phyloP scores from a whole-genome alignment of 1,139 yeast genomes.

The Candida frijolesensis region DNA sequence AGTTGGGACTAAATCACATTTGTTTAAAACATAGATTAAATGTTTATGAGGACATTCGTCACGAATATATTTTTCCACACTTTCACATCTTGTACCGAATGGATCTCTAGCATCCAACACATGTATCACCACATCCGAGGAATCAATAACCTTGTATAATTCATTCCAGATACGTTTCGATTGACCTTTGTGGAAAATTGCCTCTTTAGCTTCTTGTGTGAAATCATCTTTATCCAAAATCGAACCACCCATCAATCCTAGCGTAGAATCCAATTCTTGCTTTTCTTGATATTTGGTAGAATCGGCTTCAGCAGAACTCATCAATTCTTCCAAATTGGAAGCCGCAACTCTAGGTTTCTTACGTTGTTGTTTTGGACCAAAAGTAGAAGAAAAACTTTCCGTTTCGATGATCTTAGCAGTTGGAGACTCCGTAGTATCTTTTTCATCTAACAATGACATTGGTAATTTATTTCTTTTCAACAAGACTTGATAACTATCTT shows the following conservation, averaged over 20 bases:
- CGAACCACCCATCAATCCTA: constrained; percentile 76
- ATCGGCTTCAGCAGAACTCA: constrained; percentile 60
- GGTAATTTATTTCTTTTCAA: constrained; percentile 90
- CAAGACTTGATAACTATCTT: constrained; percentile 86
- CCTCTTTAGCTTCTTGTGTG: constrained; percentile 90
- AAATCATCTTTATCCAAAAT: constrained; percentile 74
- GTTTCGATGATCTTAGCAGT: constrained; percentile 82
- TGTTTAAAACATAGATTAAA: constrained; percentile 89
- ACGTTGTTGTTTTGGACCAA: constrained; percentile 95
- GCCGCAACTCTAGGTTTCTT: constrained; percentile 84
- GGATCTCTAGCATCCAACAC: constrained; percentile 98
- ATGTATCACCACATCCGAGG: constrained; percentile 93
- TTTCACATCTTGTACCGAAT: constrained; percentile 88
- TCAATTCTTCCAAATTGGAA: constrained; percentile 80
- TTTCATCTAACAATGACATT: constrained; percentile 91
- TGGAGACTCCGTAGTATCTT: constrained; percentile 72
- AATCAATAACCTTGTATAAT: constrained; percentile 92
- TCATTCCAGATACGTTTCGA: constrained; percentile 99
- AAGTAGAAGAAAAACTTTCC: constrained; percentile 77
- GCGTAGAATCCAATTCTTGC: constrained; percentile 69
- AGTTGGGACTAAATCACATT: constrained; percentile 97
- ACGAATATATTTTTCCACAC: constrained; percentile 89
- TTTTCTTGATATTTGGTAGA: constrained; percentile 69
- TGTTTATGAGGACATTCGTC: constrained; percentile 98
- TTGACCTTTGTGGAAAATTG: constrained; percentile 95